phyloP scores from a whole-genome alignment of 257 asterid genomes.

The Plectranthus barbatus region DNA sequence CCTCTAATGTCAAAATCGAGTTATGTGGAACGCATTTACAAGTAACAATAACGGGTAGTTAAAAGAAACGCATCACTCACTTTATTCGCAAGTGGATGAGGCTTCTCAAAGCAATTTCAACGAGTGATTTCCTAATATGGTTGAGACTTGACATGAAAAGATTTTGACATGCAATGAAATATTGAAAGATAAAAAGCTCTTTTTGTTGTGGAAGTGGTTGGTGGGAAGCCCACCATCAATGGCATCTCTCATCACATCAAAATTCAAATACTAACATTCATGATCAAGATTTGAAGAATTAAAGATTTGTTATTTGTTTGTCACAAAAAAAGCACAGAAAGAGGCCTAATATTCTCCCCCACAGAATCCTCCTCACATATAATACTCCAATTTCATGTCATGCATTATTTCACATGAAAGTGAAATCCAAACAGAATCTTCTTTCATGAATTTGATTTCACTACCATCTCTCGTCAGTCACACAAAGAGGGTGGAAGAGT shows the following conservation, averaged over 20 bases:
- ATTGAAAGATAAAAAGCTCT: neutral
- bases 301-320: neutral
- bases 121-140: neutral
- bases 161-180: neutral
- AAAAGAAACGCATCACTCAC: no score
- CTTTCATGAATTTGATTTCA: neutral
- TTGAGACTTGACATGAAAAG: neutral
- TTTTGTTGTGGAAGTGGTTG: neutral
- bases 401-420: neutral
- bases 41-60: no score
- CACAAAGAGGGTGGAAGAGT: neutral
- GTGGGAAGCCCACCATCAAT: neutral
- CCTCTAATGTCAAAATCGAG: no score
- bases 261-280: neutral
- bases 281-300: no score
- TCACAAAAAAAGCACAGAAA: neutral
- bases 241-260: neutral
- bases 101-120: no score
- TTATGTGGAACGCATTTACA: no score
- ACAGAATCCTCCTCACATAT: neutral
- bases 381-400: neutral
- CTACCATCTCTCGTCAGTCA: conserved; percentile 9
- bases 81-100: no score
- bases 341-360: neutral
- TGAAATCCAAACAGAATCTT: neutral